A percentile compares a stretch with the other conserved stretches of the same genome.
phyloP scores from a whole-genome alignment of 352 stramenopile species.

The Pythium dissimile region DNA sequence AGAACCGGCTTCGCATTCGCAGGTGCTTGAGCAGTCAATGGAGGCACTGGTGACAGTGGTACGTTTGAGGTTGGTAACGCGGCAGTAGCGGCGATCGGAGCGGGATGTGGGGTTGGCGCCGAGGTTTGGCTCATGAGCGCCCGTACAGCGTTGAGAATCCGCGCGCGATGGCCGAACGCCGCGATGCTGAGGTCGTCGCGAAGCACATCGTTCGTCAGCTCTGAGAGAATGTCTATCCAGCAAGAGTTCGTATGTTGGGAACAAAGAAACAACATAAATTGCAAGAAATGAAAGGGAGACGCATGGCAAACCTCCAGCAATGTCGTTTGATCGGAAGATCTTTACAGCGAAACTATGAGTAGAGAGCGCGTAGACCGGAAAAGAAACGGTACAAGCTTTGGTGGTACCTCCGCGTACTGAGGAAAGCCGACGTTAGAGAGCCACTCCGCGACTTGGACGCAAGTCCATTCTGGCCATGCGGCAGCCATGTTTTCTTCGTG shows the following conservation, averaged over 20 bases:
- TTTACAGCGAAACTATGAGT: background rate
- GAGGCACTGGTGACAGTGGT: too few relatives aligned
- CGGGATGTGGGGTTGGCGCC: background rate
- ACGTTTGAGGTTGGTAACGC: too few relatives aligned
- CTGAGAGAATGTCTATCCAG: slow-evolving; percentile 46
- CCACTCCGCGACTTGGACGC: slow-evolving; percentile 17
- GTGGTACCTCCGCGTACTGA: slow-evolving; percentile 19
- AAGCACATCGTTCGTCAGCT: slow-evolving; percentile 57
- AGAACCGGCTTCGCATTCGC: slow-evolving; percentile 34
- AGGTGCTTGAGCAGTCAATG: too few relatives aligned
- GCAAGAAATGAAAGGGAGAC: background rate
- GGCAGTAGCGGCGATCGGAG: background rate
- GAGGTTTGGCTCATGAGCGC: slow-evolving; percentile 20
- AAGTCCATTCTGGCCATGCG: slow-evolving; percentile 18
- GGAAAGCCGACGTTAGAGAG: slow-evolving; percentile 14
- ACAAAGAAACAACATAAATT: background rate
- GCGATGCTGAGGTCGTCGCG: slow-evolving; percentile 58
- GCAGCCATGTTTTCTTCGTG: background rate
- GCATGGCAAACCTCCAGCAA: slow-evolving; percentile 23
- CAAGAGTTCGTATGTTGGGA: background rate
- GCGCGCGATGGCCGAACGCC: slow-evolving; percentile 58
- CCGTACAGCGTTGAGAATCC: slow-evolving; percentile 51
- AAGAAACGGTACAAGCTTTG: background rate
- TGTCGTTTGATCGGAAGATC: slow-evolving; percentile 21
- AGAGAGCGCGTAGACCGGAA: background rate